These are phyloP conservation scores for Euphrasia arctica DNA, from an alignment of 305 asterid genomes.

Conservation along the genomic window DNA sequence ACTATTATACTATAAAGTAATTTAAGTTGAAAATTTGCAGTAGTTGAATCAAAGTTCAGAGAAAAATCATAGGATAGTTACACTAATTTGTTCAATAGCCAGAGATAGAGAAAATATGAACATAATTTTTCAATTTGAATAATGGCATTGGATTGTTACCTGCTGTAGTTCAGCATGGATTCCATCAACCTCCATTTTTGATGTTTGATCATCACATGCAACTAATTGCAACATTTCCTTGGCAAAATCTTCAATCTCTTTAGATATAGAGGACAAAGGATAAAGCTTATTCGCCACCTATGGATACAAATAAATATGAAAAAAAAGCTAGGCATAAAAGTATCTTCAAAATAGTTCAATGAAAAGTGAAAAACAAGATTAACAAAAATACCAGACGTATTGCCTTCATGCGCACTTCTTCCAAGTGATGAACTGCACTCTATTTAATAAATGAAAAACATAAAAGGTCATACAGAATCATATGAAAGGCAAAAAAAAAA, in stretches of 20 bases:
- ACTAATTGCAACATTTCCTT: constrained; percentile 77
- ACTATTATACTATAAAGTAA: constrained; percentile 13
- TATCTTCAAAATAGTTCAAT: constrained; percentile 16
- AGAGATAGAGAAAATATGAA: constrained; percentile 20
- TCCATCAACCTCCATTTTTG: constrained; percentile 49
- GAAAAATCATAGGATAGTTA: not conserved
- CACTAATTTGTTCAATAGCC: not conserved
- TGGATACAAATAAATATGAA: constrained; percentile 25
- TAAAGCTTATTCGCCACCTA: constrained; percentile 98
- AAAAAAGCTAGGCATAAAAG: constrained; percentile 20
- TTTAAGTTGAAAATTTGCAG: not conserved
- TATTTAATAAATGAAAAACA: constrained; percentile 30
- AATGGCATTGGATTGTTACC: constrained; percentile 39
- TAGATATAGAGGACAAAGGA: constrained; percentile 74
- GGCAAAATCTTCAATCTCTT: constrained; percentile 84
- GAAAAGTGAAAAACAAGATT: constrained; percentile 27
- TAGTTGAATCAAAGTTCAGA: constrained; percentile 6
- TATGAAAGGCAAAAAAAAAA: constrained; percentile 19
- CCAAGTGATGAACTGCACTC: constrained; percentile 91
- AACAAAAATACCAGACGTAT: constrained; percentile 78
- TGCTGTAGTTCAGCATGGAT: constrained; percentile 42
- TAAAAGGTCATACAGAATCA: constrained; percentile 31
- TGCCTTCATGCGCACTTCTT: constrained; percentile 99
- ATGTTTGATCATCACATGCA: constrained; percentile 43
- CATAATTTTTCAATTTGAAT: constrained; percentile 10